These are phyloP conservation scores for Saccharomyces kudriavzevii DNA, from an alignment of 805 yeast genomes.

Conservation along the genomic window DNA sequence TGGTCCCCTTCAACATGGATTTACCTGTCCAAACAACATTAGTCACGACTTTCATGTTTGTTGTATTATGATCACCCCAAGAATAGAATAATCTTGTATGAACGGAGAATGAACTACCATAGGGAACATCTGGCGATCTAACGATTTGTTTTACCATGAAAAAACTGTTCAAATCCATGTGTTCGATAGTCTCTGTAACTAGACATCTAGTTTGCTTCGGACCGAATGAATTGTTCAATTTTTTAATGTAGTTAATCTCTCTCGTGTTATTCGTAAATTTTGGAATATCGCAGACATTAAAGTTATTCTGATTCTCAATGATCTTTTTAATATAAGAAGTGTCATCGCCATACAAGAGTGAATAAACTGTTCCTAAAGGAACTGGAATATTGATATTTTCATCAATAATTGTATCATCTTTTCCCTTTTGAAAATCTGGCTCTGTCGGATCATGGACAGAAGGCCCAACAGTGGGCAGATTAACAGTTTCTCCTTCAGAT, in stretches of 20 bases:
- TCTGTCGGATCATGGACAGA: slow-evolving; percentile 39
- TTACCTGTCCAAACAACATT: slow-evolving; percentile 64
- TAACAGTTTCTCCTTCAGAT: slow-evolving; percentile 13
- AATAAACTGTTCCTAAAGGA: slow-evolving; percentile 58
- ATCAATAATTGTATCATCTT: slow-evolving; percentile 44
- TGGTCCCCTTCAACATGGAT: slow-evolving; percentile 68
- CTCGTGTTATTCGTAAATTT: slow-evolving; percentile 37
- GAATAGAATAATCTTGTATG: slow-evolving; percentile 48
- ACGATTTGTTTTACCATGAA: slow-evolving; percentile 46
- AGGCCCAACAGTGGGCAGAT: slow-evolving; percentile 32
- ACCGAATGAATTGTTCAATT: slow-evolving; percentile 55
- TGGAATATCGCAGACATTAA: slow-evolving; percentile 47
- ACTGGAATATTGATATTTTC: slow-evolving; percentile 46
- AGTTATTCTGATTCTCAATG: slow-evolving; percentile 52
- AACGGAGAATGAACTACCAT: slow-evolving; percentile 61
- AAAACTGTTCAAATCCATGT: slow-evolving; percentile 37
- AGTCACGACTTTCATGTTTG: slow-evolving; percentile 49
- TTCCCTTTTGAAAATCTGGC: slow-evolving; percentile 35
- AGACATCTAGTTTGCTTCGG: slow-evolving; percentile 65
- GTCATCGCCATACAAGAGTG: slow-evolving; percentile 55
- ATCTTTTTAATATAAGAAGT: slow-evolving; percentile 40
- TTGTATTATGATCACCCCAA: slow-evolving; percentile 53
- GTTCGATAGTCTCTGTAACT: slow-evolving; percentile 48
- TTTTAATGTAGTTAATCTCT: slow-evolving; percentile 48
- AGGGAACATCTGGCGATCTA: slow-evolving; percentile 67